phyloP scores from a whole-genome alignment of 371 early-diverging fungal species.

The Capillidium rhysosporum region DNA sequence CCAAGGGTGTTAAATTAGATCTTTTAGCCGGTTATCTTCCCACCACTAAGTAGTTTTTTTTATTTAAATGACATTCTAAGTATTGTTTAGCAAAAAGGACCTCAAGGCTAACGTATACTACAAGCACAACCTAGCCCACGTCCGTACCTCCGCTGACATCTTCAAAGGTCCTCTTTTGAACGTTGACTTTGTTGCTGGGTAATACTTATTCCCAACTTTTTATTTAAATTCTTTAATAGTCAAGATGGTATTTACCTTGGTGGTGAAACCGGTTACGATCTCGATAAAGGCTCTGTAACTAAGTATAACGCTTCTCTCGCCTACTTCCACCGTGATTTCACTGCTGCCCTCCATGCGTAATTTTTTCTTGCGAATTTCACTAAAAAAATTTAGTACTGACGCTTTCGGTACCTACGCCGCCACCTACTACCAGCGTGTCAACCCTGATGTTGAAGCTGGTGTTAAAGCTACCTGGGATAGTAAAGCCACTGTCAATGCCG shows the following conservation, averaged over 20 bases:
- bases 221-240: slow-evolving; percentile 12
- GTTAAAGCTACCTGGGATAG: slow-evolving; percentile 83
- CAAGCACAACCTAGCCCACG: slow-evolving; percentile 63
- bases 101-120: slow-evolving; percentile 54
- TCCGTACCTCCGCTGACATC: slow-evolving; percentile 47
- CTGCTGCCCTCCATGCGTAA: slow-evolving; percentile 68
- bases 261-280: slow-evolving; percentile 84
- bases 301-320: slow-evolving; percentile 75
- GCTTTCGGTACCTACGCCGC: slow-evolving; percentile 54
- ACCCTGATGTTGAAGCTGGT: slow-evolving; percentile 76
- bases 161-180: slow-evolving; percentile 62
- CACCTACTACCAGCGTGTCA: slow-evolving; percentile 92
- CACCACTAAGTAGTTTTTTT: slow-evolving; percentile 14
- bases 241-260: slow-evolving; percentile 75
- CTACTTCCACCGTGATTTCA: slow-evolving; percentile 69
- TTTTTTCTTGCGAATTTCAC: slow-evolving; percentile 38
- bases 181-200: slow-evolving; percentile 46
- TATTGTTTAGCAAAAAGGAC: slow-evolving; percentile 31
- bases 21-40: slow-evolving; percentile 28
- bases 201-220: background rate
- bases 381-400: slow-evolving; percentile 12
- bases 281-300: slow-evolving; percentile 59
- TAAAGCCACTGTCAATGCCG: slow-evolving; percentile 33
- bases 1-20: slow-evolving; percentile 67
- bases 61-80: background rate